These are phyloP conservation scores for Ambrosia artemisiifolia DNA, from an alignment of 129 eudicot genomes.

Conservation along the genomic window DNA sequence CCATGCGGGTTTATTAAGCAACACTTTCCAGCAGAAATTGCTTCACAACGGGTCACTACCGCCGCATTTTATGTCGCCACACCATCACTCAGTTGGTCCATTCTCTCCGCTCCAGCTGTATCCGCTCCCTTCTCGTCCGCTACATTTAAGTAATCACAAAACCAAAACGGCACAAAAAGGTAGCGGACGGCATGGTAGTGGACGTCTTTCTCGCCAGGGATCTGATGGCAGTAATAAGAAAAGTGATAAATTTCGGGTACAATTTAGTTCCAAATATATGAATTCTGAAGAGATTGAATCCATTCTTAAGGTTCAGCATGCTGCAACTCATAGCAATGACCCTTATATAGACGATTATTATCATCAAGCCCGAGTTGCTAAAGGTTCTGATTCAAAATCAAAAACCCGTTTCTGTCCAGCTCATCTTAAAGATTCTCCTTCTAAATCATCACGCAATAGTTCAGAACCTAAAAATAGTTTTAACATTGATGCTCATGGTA, in stretches of 20 bases:
- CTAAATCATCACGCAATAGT: constrained; percentile 48
- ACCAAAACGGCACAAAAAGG: constrained; percentile 46
- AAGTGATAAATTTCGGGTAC: constrained; percentile 46
- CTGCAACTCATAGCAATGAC: constrained; percentile 81
- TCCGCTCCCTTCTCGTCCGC: constrained; percentile 52
- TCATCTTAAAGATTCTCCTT: constrained; percentile 55
- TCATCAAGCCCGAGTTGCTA: constrained; percentile 83
- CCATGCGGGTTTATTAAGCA: constrained; percentile 65
- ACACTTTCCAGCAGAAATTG: constrained; percentile 64
- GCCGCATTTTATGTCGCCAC: constrained; percentile 47
- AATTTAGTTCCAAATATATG: constrained; percentile 87
- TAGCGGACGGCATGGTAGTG: constrained; percentile 41
- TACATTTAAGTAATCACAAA: constrained; percentile 60
- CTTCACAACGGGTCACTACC: constrained; percentile 60
- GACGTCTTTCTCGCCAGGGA: constrained; percentile 59
- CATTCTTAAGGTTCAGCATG: constrained; percentile 80
- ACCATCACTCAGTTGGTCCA: constrained; percentile 58
- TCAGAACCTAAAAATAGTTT: constrained; percentile 69
- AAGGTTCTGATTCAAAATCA: constrained; percentile 54
- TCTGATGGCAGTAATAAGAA: constrained; percentile 65
- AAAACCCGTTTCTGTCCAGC: constrained; percentile 79
- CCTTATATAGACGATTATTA: constrained; percentile 93
- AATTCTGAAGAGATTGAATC: constrained; percentile 89
- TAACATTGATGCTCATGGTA: constrained; percentile 74
- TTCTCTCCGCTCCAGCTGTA: constrained; percentile 50